phyloP scores from a whole-genome alignment of 257 asterid species.

The Schizonepeta tenuifolia region DNA sequence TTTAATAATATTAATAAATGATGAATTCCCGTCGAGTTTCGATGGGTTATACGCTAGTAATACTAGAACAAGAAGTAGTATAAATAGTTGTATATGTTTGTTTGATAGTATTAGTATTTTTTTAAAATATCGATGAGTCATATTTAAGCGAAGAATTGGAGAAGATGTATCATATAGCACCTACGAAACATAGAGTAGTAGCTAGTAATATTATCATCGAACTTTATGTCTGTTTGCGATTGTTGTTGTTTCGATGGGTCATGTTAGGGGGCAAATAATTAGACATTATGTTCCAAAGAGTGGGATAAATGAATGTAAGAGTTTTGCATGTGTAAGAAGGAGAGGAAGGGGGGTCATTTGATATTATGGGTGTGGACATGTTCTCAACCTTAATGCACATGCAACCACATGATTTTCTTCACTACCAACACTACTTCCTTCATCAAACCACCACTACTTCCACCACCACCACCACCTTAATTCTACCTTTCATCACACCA shows the following conservation, averaged over 20 bases:
- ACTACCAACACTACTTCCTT: slow-evolving; percentile 25
- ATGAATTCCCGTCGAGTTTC: no score
- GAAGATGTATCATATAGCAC: neutral
- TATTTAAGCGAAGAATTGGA: neutral
- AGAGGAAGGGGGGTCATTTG: neutral
- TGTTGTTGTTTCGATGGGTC: slow-evolving; percentile 16
- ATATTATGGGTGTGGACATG: neutral
- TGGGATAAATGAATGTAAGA: slow-evolving; percentile 45
- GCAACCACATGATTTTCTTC: slow-evolving; percentile 66
- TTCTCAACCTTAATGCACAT: slow-evolving; percentile 62
- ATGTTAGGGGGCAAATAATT: neutral
- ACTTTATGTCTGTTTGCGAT: neutral
- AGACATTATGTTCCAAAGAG: slow-evolving; percentile 39
- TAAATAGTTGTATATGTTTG: no score
- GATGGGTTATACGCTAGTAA: no score
- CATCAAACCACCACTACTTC: slow-evolving; percentile 21
- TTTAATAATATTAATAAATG: no score
- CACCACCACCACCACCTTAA: neutral
- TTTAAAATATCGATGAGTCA: no score
- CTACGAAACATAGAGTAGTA: neutral
- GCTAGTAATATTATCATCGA: neutral
- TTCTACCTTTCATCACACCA: slow-evolving; percentile 34
- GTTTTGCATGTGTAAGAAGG: slow-evolving; percentile 14
- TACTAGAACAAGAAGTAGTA: no score
- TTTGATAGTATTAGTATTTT: no score